Base-by-base conservation (phyloP, 306 rosid genomes). In the Fagus sylvatica region DNA sequence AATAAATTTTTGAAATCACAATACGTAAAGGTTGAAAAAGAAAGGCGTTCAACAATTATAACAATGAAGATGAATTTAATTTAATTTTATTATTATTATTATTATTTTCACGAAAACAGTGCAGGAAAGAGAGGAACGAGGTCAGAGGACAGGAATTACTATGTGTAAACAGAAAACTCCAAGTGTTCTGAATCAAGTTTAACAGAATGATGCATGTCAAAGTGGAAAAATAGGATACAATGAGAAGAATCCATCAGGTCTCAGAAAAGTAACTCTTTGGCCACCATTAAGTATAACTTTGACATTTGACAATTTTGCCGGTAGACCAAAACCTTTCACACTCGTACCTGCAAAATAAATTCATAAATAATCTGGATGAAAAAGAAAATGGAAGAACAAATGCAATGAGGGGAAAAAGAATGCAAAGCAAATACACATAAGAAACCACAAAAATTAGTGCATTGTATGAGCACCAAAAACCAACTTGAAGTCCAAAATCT, bases 281-380 rank as follows among this genome's bases (percentile, higher is more conserved):
- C 99, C 99, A 84, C 96, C 94, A 60, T 95, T 93, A 64, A 95
- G 99, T 79, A 95, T 79, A 78, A 95, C 94, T 82, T 95, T 95
- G 86, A 87, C 87, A 86, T 93, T 93, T 36, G 97, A 91, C 75
- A 79, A 72, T 80, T 93, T 93, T 79, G 83, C 89, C 8, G 97
- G 89, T 76, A 89, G 86, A 73, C 89, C 88, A 79, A 70, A 86
- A 9, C 93, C 98, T 74, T 84, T 87, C 48, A 83, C 48, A 74
- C 84, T 93, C 46, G 79, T 72, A 85, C 89, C 99, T 93, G 93
- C 57, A 73, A 81, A 79, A 82, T 34, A 37, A 65, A 80, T 70
- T 34, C 57, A 70, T 32, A 10, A 37, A 64, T 55, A 62, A 62
- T 37, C 19, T 9, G 28, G 49, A 37, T 57, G 43, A 73, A 76